A percentile compares a stretch with the other conserved stretches of the same genome.
Conservation (phyloP, 2,329 filamentous ascomycete species). For the Nemania bipapillata region DNA sequence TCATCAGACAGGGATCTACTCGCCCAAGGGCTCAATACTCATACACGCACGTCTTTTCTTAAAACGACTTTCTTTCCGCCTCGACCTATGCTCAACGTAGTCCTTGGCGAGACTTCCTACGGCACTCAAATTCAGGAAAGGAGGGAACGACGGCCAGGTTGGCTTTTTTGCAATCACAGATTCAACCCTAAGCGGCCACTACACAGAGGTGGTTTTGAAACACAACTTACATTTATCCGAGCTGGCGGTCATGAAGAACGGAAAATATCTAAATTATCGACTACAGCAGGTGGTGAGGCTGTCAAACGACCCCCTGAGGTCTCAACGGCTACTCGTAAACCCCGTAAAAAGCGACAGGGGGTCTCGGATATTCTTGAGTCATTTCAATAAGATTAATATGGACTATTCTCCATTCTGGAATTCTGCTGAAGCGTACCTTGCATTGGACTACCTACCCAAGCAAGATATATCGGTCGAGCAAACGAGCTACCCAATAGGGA, state of each 20-base stretch:
- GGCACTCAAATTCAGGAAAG: neutral
- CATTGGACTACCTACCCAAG: neutral
- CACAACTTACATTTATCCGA: conserved; percentile 17
- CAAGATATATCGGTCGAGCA: no score
- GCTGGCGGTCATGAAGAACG: neutral
- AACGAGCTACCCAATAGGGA: no score
- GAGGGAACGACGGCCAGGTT: neutral
- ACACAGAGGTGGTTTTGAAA: neutral
- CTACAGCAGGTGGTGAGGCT: neutral
- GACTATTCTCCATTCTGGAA: neutral
- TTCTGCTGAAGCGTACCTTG: neutral
- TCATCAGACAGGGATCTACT: conserved; percentile 36
- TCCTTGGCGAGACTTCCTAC: conserved; percentile 25
- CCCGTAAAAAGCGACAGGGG: conserved; percentile 13
- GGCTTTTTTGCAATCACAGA: neutral
- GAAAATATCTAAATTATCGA: neutral
- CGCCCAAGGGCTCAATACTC: conserved; percentile 32
- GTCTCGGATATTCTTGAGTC: conserved; percentile 24
- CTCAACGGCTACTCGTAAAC: neutral
- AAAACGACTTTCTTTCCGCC: conserved; percentile 23
- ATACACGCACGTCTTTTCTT: neutral
- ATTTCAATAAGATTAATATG: neutral
- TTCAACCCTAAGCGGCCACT: neutral
- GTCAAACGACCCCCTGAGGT: neutral
- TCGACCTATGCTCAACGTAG: conserved; percentile 37